A percentile compares a stretch with the other conserved stretches of the same genome.
Evolutionary conservation across 2,329 filamentous ascomycete species (phyloP).

Genomic region (Ascochyta pisi): DNA sequence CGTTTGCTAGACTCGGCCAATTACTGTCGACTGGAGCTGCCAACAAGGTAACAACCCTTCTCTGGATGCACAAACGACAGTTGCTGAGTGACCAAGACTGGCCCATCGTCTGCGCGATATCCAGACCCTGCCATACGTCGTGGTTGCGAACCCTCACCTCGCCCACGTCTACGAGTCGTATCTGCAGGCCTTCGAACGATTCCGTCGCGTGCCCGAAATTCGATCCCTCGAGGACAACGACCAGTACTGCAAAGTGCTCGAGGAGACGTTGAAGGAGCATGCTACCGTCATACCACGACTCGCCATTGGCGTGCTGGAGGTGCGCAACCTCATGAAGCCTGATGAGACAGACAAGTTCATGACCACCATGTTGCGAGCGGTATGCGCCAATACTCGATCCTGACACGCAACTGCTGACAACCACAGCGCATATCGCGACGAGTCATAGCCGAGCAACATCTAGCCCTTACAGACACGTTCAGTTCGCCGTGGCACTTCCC

Average conservation of each 20-base stretch:
- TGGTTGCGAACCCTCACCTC: slow-evolving; percentile 94
- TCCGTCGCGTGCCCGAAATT: slow-evolving; percentile 84
- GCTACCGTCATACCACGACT: slow-evolving; percentile 92
- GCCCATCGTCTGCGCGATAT: slow-evolving; percentile 96
- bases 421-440: slow-evolving; percentile 85
- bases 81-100: slow-evolving; percentile 64
- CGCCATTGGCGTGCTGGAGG: slow-evolving; percentile 92
- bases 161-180: slow-evolving; percentile 96
- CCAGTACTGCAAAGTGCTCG: slow-evolving; percentile 79
- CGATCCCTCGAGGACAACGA: slow-evolving; percentile 90
- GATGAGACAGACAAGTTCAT: slow-evolving; percentile 91
- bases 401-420: background rate
- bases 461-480: slow-evolving; percentile 93
- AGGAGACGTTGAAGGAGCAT: slow-evolving; percentile 82
- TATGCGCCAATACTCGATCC: slow-evolving; percentile 54
- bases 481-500: slow-evolving; percentile 90
- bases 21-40: slow-evolving; percentile 94
- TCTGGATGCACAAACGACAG: background rate
- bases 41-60: slow-evolving; percentile 67
- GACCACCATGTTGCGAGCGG: slow-evolving; percentile 89
- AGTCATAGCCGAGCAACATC: slow-evolving; percentile 96
- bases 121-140: slow-evolving; percentile 93
- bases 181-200: slow-evolving; percentile 92
- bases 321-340: slow-evolving; percentile 79
- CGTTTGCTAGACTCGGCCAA: slow-evolving; percentile 94